Evolutionary conservation across 495 filamentous ascomycete species (phyloP).

Genomic region (Hyaloscypha variabilis): DNA sequence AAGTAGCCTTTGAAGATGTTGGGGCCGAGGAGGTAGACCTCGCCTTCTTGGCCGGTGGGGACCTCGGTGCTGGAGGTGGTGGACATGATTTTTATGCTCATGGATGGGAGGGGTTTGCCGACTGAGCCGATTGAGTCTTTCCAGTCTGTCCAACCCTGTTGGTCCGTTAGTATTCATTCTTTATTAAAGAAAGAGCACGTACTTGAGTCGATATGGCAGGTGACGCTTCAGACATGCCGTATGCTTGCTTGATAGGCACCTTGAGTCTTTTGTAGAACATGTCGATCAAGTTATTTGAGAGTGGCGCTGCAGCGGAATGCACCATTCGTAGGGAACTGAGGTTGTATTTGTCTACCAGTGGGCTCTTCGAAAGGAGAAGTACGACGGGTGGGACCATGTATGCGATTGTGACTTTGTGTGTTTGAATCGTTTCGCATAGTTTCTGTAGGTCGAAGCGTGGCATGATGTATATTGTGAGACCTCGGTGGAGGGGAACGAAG

Average conservation of each 20-base stretch:
- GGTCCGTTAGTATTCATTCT: background rate
- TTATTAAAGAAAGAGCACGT: slow-evolving; percentile 19
- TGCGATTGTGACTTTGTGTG: slow-evolving; percentile 69
- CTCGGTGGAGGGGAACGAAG: slow-evolving; percentile 62
- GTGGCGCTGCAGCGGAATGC: slow-evolving; percentile 83
- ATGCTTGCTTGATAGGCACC: slow-evolving; percentile 63
- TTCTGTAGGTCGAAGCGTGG: slow-evolving; percentile 79
- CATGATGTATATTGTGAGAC: slow-evolving; percentile 71
- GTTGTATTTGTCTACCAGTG: slow-evolving; percentile 74
- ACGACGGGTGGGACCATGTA: slow-evolving; percentile 89
- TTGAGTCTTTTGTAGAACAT: slow-evolving; percentile 71
- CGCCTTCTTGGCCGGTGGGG: slow-evolving; percentile 52
- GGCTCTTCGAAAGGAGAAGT: slow-evolving; percentile 76
- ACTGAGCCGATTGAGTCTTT: slow-evolving; percentile 44
- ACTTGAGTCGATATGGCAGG: slow-evolving; percentile 57
- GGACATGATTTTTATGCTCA: slow-evolving; percentile 73
- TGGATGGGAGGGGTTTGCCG: slow-evolving; percentile 75
- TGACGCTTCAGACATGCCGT: slow-evolving; percentile 54
- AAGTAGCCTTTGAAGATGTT: slow-evolving; percentile 67
- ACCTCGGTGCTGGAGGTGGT: background rate
- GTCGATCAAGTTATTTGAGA: slow-evolving; percentile 79
- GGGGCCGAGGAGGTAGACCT: slow-evolving; percentile 67
- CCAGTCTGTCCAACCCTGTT: background rate
- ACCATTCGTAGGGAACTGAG: slow-evolving; percentile 76
- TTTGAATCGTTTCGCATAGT: slow-evolving; percentile 76